Evolutionary conservation across 345 rosid species (phyloP), one percentile per base, ranked within the genome.

Genomic region (Boechera stricta): DNA sequence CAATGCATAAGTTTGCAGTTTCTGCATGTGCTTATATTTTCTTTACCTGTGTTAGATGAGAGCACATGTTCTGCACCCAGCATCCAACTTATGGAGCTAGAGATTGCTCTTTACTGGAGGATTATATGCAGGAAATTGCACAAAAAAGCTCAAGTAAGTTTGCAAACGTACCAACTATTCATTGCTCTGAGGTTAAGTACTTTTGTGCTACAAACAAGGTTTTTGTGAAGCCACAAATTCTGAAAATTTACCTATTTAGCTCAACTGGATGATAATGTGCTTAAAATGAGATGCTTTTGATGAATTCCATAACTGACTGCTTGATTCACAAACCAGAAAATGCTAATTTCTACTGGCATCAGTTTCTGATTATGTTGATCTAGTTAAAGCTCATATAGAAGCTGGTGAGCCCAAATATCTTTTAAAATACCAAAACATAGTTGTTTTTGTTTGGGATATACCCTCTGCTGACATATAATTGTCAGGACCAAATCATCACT

Each of bases 21-120:
- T 49, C 45, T 47, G 35, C 36, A 21, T 60, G 61, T n/a, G 18
- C 60, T 79, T 64, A 63, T 61, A 74, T 64, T 56, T 10, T 69
- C 10, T 58, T 26, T 66, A 33, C 44, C 6, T 60, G 61, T 60
- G 7, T 36, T 78, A 88, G 92, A 81, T 73, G 85, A 80, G 62
- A 75, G 80, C 39, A 48, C 80, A 33, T 73, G 75, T 72, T 72
- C 53, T 66, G 15, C 81, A 60, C 59, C 77, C 38, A 83, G 54
- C 67, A 87, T 85, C 65, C 85, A 64, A 69, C 88, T 90, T 41
- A 86, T 96, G 91, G 91, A 91, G 79, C 89, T 93, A 9, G 99
- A 96, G 82, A 68, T 84, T 62, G 88, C 96, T 77, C 87, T 96
- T 73, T 93, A 84, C 76, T 93, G 96, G 98, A 90, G 87, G 84